phyloP scores from a whole-genome alignment of 495 filamentous ascomycete species.

The Trichoderma erinaceum region DNA sequence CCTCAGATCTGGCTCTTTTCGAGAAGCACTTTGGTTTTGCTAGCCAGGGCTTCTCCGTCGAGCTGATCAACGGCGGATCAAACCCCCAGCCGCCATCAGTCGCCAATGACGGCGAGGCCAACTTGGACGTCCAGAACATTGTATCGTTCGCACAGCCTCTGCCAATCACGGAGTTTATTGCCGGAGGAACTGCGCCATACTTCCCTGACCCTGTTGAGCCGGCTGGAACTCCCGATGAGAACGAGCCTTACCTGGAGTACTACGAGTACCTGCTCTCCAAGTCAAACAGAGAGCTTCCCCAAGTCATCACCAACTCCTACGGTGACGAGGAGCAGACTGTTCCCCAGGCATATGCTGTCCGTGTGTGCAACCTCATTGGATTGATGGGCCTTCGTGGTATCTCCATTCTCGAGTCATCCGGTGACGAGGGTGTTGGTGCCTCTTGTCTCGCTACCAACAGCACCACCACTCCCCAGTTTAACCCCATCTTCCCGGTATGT shows the following conservation, averaged over 20 bases:
- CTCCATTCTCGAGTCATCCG: constrained; percentile 63
- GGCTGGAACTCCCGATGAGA: constrained; percentile 24
- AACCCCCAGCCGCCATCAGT: constrained; percentile 38
- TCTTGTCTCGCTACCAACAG: constrained; percentile 62
- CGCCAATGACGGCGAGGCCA: constrained; percentile 52
- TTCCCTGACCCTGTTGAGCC: background rate
- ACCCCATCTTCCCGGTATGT: constrained; percentile 9
- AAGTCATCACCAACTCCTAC: constrained; percentile 73
- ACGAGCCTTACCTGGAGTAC: constrained; percentile 73
- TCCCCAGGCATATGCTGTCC: constrained; percentile 56
- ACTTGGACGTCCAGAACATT: constrained; percentile 70
- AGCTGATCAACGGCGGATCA: constrained; percentile 53
- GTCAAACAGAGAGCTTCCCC: constrained; percentile 50
- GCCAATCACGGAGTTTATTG: constrained; percentile 57
- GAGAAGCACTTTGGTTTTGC: constrained; percentile 33
- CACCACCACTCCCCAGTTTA: constrained; percentile 20
- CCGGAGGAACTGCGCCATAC: constrained; percentile 49
- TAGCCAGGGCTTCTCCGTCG: constrained; percentile 58
- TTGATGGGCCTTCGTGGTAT: constrained; percentile 70
- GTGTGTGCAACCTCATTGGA: constrained; percentile 61
- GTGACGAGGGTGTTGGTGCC: constrained; percentile 65
- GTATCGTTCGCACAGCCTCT: constrained; percentile 39
- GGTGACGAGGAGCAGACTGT: constrained; percentile 77
- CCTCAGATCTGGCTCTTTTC: constrained; percentile 23
- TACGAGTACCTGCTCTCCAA: constrained; percentile 42